phyloP scores from a whole-genome alignment of 139 green algal genomes.

The Auxenochlorella protothecoides region DNA sequence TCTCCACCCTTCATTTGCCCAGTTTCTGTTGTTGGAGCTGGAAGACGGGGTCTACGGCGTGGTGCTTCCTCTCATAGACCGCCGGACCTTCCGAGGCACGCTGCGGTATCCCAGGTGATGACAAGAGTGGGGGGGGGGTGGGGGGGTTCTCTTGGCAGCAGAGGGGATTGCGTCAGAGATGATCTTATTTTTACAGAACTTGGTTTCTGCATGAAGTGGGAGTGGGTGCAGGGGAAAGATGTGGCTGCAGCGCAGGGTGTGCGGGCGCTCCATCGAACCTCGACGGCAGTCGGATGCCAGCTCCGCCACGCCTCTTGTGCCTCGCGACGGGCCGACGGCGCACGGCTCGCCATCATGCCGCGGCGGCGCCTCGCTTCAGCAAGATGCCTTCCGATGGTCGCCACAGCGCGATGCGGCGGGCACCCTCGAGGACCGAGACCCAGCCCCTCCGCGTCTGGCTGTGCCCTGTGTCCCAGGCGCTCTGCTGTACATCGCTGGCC shows the following conservation, averaged over 20 bases:
- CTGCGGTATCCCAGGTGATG: constrained; percentile 38
- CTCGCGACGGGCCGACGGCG: too few relatives aligned
- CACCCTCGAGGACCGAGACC: neutral
- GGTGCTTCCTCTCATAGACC: constrained; percentile 73
- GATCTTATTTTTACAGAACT: neutral
- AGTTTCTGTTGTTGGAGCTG: constrained; percentile 78
- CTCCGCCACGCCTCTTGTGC: too few relatives aligned
- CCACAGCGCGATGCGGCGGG: too few relatives aligned
- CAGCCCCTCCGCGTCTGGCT: neutral
- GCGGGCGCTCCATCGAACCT: too few relatives aligned
- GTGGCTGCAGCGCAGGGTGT: too few relatives aligned
- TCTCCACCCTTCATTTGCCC: neutral
- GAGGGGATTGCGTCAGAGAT: neutral
- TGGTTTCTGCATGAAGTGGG: too few relatives aligned
- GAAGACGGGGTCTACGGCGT: constrained; percentile 51
- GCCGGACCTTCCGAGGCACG: constrained; percentile 55
- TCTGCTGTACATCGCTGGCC: neutral
- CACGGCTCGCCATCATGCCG: too few relatives aligned
- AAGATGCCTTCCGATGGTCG: too few relatives aligned
- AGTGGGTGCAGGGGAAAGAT: too few relatives aligned
- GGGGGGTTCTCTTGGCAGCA: neutral
- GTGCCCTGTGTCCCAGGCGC: neutral
- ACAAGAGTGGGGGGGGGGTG: neutral
- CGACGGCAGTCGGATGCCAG: too few relatives aligned
- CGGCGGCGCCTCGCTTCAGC: too few relatives aligned